A percentile compares a stretch with the other conserved stretches of the same genome.
phyloP scores from a whole-genome alignment of 2,329 filamentous ascomycete genomes.

The Fusarium pseudocircinatum region DNA sequence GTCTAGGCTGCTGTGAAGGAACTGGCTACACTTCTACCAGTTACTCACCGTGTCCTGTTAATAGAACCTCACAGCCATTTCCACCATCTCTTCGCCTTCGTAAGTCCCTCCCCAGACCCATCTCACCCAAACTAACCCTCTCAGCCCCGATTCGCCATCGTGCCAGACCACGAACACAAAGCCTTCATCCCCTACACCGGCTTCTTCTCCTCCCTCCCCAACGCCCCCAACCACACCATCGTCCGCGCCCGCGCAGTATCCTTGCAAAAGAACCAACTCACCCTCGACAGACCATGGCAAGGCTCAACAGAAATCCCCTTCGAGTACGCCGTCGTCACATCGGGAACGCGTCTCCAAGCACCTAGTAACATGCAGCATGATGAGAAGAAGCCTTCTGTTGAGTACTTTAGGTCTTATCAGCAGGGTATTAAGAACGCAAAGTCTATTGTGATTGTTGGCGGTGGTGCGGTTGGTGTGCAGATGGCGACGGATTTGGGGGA shows the following conservation, averaged over 20 bases:
- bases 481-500: conserved; percentile 42
- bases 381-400: conserved; percentile 30
- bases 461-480: conserved; percentile 40
- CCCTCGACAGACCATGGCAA: conserved; percentile 38
- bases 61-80: conserved; percentile 63
- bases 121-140: background rate
- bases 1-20: conserved; percentile 39
- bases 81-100: conserved; percentile 59
- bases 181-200: conserved; percentile 60
- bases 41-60: conserved; percentile 49
- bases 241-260: conserved; percentile 28
- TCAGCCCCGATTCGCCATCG: conserved; percentile 56
- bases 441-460: conserved; percentile 39
- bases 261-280: conserved; percentile 31
- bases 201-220: conserved; percentile 28
- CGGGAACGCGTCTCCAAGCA: conserved; percentile 36
- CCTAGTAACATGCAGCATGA: conserved; percentile 40
- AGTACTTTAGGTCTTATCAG: conserved; percentile 39
- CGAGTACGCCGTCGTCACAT: conserved; percentile 37
- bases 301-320: conserved; percentile 37
- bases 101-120: background rate
- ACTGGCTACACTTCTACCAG: conserved; percentile 30
- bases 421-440: conserved; percentile 30
- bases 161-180: conserved; percentile 54
- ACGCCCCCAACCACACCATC: conserved; percentile 32